These are phyloP conservation scores for Macadamia integrifolia DNA, from an alignment of 164 flowering plant species.

Conservation along the genomic window DNA sequence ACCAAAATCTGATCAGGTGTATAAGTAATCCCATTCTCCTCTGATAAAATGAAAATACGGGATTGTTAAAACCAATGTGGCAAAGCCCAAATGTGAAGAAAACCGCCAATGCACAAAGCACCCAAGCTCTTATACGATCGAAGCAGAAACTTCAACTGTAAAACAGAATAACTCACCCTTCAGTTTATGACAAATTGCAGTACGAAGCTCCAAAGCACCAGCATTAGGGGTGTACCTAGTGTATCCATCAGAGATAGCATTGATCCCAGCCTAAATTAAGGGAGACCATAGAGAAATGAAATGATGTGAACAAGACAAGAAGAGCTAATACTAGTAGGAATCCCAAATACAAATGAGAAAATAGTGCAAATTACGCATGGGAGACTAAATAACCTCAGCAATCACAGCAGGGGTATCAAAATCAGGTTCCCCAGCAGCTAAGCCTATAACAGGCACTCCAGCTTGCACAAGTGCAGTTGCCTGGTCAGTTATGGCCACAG, in stretches of 20 bases:
- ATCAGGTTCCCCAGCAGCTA: slow-evolving; percentile 98
- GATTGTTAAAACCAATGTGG: neutral
- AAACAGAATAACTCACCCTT: slow-evolving; percentile 42
- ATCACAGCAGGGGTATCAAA: slow-evolving; percentile 80
- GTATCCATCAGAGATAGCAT: slow-evolving; percentile 85
- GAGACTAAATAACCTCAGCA: slow-evolving; percentile 49
- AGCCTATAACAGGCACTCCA: slow-evolving; percentile 83
- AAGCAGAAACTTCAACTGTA: neutral
- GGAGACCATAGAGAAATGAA: neutral
- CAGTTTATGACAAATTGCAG: slow-evolving; percentile 82
- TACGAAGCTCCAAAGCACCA: slow-evolving; percentile 74
- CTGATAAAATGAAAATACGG: slow-evolving; percentile 24
- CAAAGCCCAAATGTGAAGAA: neutral
- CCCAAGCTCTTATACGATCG: neutral
- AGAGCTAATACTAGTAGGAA: neutral
- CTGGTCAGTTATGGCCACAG: slow-evolving; percentile 82
- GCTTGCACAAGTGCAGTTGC: slow-evolving; percentile 88
- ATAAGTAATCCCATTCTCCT: slow-evolving; percentile 85
- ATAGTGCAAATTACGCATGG: neutral
- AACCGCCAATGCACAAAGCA: neutral
- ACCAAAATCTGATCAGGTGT: slow-evolving; percentile 87
- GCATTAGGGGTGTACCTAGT: slow-evolving; percentile 96
- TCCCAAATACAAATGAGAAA: neutral
- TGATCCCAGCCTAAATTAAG: slow-evolving; percentile 73
- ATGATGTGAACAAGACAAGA: neutral